These are phyloP conservation scores for Metschnikowia arizonensis DNA, from an alignment of 805 yeast species.

Conservation along the genomic window DNA sequence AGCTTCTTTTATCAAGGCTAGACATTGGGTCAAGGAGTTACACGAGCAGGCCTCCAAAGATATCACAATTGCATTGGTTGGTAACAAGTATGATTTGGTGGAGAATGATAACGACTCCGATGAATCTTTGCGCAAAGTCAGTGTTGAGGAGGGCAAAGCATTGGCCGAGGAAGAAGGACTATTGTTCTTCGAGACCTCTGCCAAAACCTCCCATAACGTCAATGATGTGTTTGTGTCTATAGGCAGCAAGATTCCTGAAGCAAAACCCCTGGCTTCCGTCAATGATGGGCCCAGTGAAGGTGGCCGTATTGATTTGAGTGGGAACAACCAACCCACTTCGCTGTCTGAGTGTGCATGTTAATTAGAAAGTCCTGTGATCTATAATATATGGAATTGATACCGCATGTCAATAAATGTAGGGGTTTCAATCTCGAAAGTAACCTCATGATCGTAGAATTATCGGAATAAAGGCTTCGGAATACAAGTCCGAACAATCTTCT, in stretches of 20 bases:
- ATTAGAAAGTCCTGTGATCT: not conserved
- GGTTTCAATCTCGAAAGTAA: too few species aligned
- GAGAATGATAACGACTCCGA: slow-evolving; percentile 41
- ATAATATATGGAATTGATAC: not conserved
- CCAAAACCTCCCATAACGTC: slow-evolving; percentile 84
- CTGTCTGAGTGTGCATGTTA: slow-evolving; percentile 20
- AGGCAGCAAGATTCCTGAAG: slow-evolving; percentile 76
- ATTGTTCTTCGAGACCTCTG: slow-evolving; percentile 90
- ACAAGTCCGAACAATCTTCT: not conserved
- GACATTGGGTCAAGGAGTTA: slow-evolving; percentile 73
- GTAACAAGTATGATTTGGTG: slow-evolving; percentile 66
- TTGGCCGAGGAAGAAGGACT: slow-evolving; percentile 90
- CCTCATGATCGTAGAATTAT: not conserved
- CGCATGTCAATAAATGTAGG: not conserved
- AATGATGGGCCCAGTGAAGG: slow-evolving; percentile 13
- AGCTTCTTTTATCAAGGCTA: slow-evolving; percentile 65
- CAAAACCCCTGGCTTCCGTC: slow-evolving; percentile 16
- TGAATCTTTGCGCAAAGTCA: slow-evolving; percentile 67
- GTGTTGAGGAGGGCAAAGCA: slow-evolving; percentile 78
- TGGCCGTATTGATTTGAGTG: slow-evolving; percentile 34
- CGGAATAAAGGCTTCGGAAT: not conserved
- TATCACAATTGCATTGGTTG: slow-evolving; percentile 78
- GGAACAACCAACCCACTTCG: slow-evolving; percentile 15
- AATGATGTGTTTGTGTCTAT: slow-evolving; percentile 88
- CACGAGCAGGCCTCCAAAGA: slow-evolving; percentile 75